A percentile compares a stretch with the other conserved stretches of the same genome.
phyloP scores from a whole-genome alignment of 169 alveolate species.

The Eimeria praecox region DNA sequence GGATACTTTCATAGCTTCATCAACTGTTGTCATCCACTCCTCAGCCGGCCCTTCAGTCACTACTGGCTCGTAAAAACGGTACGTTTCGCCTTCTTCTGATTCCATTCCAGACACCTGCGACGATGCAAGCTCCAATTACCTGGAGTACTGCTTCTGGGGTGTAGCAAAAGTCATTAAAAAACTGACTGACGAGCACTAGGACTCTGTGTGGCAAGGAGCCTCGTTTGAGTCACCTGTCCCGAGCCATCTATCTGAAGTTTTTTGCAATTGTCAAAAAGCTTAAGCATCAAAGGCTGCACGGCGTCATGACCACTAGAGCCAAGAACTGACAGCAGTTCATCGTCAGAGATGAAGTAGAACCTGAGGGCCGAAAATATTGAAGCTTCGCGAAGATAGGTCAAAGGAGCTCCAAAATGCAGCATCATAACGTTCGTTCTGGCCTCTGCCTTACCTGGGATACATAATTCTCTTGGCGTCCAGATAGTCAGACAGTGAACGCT shows the following conservation, averaged over 20 bases:
- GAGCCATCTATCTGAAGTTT: slow-evolving; percentile 84
- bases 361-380: slow-evolving; percentile 76
- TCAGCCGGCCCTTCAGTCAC: slow-evolving; percentile 96
- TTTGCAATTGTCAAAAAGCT: slow-evolving; percentile 97
- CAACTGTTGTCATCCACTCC: slow-evolving; percentile 95
- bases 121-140: background rate
- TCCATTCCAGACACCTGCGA: slow-evolving; percentile 91
- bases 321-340: slow-evolving; percentile 95
- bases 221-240: slow-evolving; percentile 26
- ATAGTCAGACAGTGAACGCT: slow-evolving; percentile 93
- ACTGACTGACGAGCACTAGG: background rate
- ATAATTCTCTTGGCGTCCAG: slow-evolving; percentile 94
- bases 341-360: slow-evolving; percentile 96
- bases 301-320: slow-evolving; percentile 95
- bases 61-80: slow-evolving; percentile 90
- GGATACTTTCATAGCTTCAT: slow-evolving; percentile 94
- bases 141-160: background rate
- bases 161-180: background rate
- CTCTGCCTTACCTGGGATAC: slow-evolving; percentile 87
- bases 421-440: background rate
- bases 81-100: slow-evolving; percentile 96
- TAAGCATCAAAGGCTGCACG: slow-evolving; percentile 95
- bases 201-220: background rate
- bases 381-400: background rate
- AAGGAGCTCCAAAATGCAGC: background rate